Percentiles rank a stretch among this genome's conserved stretches.
Conservation (phyloP, 129 eudicot genomes). For the Flaveria trinervia region DNA sequence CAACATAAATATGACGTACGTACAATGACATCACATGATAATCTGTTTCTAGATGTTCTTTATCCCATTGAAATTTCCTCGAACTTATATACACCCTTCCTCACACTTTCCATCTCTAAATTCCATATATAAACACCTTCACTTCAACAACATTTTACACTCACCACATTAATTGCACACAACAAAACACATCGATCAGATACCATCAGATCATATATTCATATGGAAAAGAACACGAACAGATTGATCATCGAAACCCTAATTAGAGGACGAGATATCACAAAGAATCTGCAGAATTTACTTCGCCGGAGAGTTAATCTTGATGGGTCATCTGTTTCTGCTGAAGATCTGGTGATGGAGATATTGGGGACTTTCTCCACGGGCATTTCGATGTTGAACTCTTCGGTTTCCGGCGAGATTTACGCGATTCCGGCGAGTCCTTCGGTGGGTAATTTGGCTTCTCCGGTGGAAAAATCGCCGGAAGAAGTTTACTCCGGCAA, state of each 20-base stretch:
- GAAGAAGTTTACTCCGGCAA: slow-evolving; percentile 39
- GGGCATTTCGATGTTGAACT: slow-evolving; percentile 32
- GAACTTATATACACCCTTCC: neutral
- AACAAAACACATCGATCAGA: neutral
- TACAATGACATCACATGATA: neutral
- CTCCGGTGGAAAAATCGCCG: slow-evolving; percentile 32
- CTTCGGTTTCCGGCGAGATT: slow-evolving; percentile 26
- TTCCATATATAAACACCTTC: neutral
- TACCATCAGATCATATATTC: too few species aligned
- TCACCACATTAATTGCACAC: neutral
- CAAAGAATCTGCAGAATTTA: slow-evolving; percentile 40
- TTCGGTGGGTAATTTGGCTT: slow-evolving; percentile 19
- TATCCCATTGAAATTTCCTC: neutral
- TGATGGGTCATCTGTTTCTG: slow-evolving; percentile 30
- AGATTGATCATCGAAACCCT: slow-evolving; percentile 34
- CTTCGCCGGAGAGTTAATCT: slow-evolving; percentile 32
- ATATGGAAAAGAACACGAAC: slow-evolving; percentile 18
- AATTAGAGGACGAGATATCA: slow-evolving; percentile 39
- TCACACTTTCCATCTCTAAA: neutral
- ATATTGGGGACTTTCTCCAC: slow-evolving; percentile 46
- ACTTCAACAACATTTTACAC: slow-evolving; percentile 16
- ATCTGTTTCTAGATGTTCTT: neutral
- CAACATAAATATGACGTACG: neutral
- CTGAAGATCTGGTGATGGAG: slow-evolving; percentile 39
- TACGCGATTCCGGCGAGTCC: slow-evolving; percentile 36